Base-by-base conservation (phyloP, 139 green algal genomes). In the Chlorella sp. region DNA sequence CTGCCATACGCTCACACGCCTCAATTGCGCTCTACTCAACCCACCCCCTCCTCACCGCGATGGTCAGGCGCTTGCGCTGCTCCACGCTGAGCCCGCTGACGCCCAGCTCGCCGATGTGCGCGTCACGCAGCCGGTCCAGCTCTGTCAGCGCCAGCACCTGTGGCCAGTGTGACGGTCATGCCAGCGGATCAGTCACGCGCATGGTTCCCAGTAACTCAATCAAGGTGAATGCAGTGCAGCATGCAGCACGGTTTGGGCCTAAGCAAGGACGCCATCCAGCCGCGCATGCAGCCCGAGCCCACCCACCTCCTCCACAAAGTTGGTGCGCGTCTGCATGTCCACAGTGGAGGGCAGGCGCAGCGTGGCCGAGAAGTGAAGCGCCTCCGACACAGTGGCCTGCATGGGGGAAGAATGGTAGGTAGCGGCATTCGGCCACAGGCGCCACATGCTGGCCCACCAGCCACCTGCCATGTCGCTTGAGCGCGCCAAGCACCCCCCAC, bases 31-130 rank as follows among this genome's bases (percentile, higher is more conserved):
- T n/a, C n/a, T n/a, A n/a, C n/a, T n/a, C n/a, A 11, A 7, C 46
- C 46, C 46, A 7, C 46, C 46, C 46, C 46, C 46, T 11, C 46
- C 46, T 54, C 46, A n/a, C n/a, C 5, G 85, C 90, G 44, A 94
- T 92, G 70, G 89, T 94, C 56, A 94, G 87, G 22, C 89, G 87
- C 81, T 92, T 92, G 75, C 88, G 76, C 88, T 92, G 88, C 86
- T 93, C 88, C 44, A 92, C 87, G 54, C 54, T 85, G n/a, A 93
- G 88, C 20, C 90, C 88, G 24, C 69, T 83, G 22, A 79, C 72
- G 17, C 90, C 91, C 22, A 87, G 83, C 46, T 75, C 13, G 32
- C 92, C 92, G 32, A 94, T 86, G 56, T 92, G 38, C 3, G 82
- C 78, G 41, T 86, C 22, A 7, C 73, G 30, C 62, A 94, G 83